Percentiles rank a stretch among this genome's conserved stretches.
phyloP scores from a whole-genome alignment of 2,329 filamentous ascomycete genomes.

The Cladophialophora psammophila region DNA sequence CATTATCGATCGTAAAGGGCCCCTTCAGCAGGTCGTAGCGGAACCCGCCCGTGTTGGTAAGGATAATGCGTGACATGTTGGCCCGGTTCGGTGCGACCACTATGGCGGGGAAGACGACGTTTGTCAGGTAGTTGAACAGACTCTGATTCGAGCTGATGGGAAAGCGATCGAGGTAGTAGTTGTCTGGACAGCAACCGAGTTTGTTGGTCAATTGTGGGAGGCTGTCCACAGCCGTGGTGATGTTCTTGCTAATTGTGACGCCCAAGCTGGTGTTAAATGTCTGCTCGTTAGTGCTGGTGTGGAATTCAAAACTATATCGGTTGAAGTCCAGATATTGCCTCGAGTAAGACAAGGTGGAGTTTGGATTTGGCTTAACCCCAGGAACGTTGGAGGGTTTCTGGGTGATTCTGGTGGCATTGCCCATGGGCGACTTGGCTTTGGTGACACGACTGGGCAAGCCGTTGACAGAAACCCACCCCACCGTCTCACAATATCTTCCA shows the following conservation, averaged over 20 bases:
- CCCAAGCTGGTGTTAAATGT: constrained; percentile 62
- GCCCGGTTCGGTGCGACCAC: constrained; percentile 62
- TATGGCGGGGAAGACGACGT: constrained; percentile 56
- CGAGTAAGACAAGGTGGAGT: constrained; percentile 56
- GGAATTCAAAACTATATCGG: constrained; percentile 69
- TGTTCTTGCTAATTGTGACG: constrained; percentile 55
- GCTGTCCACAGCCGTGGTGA: constrained; percentile 59
- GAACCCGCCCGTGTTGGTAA: constrained; percentile 67
- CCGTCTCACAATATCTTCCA: constrained; percentile 71
- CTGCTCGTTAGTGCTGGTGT: constrained; percentile 60
- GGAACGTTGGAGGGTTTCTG: constrained; percentile 26
- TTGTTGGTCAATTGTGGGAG: constrained; percentile 62
- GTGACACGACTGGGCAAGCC: constrained; percentile 59
- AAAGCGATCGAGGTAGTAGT: constrained; percentile 65
- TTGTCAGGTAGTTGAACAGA: constrained; percentile 63
- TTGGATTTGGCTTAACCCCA: constrained; percentile 43
- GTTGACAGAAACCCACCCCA: constrained; percentile 71
- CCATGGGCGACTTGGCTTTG: constrained; percentile 35
- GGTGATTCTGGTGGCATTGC: constrained; percentile 32
- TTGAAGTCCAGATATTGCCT: constrained; percentile 75
- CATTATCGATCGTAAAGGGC: constrained; percentile 62
- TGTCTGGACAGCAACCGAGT: constrained; percentile 67
- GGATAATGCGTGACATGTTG: constrained; percentile 61
- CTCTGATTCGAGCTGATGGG: constrained; percentile 61
- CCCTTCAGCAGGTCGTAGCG: constrained; percentile 70